phyloP scores from a whole-genome alignment of 2,329 filamentous ascomycete species.

The Trichoderma sp. region DNA sequence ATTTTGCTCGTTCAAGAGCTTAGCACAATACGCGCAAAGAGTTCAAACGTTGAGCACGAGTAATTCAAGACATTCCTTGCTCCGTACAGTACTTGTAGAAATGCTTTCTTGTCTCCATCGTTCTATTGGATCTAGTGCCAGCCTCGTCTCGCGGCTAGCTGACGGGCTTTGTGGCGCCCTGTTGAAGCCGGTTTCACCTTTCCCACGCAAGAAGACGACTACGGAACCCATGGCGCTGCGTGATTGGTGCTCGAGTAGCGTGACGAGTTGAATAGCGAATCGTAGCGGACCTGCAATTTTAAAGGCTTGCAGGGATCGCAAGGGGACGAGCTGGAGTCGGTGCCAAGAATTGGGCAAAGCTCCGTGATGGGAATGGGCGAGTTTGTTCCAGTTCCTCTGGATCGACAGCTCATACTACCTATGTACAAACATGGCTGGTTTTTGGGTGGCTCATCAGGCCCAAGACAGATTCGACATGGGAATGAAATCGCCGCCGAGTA shows the following conservation, averaged over 20 bases:
- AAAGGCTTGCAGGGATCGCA: conserved; percentile 15
- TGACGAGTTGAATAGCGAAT: conserved; percentile 3
- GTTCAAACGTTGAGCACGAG: conserved; percentile 2
- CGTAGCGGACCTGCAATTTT: conserved; percentile 16
- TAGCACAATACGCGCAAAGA: background rate
- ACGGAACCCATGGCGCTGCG: background rate
- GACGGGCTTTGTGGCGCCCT: background rate
- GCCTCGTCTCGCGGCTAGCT: conserved; percentile 1
- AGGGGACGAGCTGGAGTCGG: conserved; percentile 2
- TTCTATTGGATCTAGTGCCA: conserved; percentile 5
- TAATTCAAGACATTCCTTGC: background rate
- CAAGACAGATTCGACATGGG: background rate
- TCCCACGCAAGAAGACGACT: conserved; percentile 7
- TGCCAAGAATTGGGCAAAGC: conserved; percentile 14
- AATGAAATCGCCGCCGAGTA: background rate
- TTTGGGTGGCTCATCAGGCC: background rate
- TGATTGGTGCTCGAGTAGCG: conserved; percentile 10
- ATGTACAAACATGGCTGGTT: background rate
- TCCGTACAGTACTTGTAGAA: background rate
- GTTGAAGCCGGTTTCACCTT: conserved; percentile 10
- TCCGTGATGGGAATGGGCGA: conserved; percentile 2
- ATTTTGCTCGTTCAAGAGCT: background rate
- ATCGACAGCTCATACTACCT: background rate
- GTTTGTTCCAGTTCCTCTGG: background rate
- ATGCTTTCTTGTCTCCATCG: background rate